Percentiles rank a stretch among this genome's conserved stretches.
phyloP scores from a whole-genome alignment of 805 yeast species.

The Kurtzmaniella cleridarum region DNA sequence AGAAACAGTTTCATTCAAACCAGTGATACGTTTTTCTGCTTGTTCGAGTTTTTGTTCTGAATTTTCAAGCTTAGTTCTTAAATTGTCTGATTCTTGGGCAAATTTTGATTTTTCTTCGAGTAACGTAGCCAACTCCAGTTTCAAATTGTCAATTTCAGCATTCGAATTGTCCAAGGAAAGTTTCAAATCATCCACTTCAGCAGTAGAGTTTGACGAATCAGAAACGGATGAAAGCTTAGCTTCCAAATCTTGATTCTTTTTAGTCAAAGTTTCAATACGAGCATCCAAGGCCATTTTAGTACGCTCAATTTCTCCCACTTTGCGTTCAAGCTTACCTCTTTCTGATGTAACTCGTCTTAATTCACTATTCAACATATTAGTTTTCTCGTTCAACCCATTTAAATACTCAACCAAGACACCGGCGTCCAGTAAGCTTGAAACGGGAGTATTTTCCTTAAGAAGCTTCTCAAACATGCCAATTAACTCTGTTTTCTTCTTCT shows the following conservation, averaged over 20 bases:
- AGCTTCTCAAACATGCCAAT: slow-evolving; percentile 62
- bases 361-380: slow-evolving; percentile 58
- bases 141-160: too few relatives aligned
- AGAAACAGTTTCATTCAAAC: too few relatives aligned
- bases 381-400: slow-evolving; percentile 55
- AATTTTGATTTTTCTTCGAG: too few relatives aligned
- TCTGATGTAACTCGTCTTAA: slow-evolving; percentile 44
- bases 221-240: too few relatives aligned
- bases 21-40: too few relatives aligned
- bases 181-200: too few relatives aligned
- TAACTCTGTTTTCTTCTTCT: slow-evolving; percentile 60
- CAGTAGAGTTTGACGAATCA: too few relatives aligned
- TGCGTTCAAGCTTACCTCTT: slow-evolving; percentile 6
- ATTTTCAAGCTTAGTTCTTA: too few relatives aligned
- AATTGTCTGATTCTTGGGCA: too few relatives aligned
- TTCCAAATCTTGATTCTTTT: not conserved
- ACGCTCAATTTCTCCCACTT: slow-evolving; percentile 1
- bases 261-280: not conserved
- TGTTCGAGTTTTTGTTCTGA: too few relatives aligned
- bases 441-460: slow-evolving; percentile 75
- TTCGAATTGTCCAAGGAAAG: too few relatives aligned
- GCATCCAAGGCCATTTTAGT: slow-evolving; percentile 12
- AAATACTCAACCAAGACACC: slow-evolving; percentile 67
- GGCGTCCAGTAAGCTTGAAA: slow-evolving; percentile 67
- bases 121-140: too few relatives aligned